Percentiles rank a stretch among this genome's conserved stretches.
Evolutionary conservation across 441 rosid species (phyloP).

Genomic region (Lepidium campestre): DNA sequence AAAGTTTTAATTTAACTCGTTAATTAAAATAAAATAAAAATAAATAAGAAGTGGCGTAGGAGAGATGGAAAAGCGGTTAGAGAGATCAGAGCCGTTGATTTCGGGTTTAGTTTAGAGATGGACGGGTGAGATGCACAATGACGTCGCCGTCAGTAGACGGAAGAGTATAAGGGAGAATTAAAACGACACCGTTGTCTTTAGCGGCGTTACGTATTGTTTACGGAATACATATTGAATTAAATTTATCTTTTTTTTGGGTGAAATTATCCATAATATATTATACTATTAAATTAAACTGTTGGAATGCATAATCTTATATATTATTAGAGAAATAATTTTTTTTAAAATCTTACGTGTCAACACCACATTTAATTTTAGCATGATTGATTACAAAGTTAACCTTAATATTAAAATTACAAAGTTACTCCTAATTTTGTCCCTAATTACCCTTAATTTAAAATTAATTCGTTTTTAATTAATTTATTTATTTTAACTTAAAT

Average conservation of each 20-base stretch:
- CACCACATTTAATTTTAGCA: too few relatives aligned
- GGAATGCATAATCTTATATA: too few relatives aligned
- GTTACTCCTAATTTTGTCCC: too few relatives aligned
- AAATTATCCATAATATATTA: not conserved
- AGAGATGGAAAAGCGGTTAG: constrained; percentile 9
- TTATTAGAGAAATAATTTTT: too few relatives aligned
- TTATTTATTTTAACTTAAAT: too few relatives aligned
- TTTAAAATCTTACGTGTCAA: too few relatives aligned
- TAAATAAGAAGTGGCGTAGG: constrained; percentile 11
- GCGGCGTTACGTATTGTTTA: constrained; percentile 17
- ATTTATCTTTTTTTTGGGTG: not conserved
- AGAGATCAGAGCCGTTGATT: constrained; percentile 20
- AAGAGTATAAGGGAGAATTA: not conserved
- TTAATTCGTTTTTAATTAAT: too few relatives aligned
- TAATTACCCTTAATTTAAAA: too few relatives aligned
- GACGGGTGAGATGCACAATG: constrained; percentile 3
- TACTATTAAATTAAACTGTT: too few relatives aligned
- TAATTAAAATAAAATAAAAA: too few relatives aligned
- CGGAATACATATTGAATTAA: constrained; percentile 5
- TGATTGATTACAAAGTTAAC: too few relatives aligned
- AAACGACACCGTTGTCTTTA: constrained; percentile 28
- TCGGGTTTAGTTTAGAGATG: constrained; percentile 17
- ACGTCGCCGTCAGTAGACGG: constrained; percentile 8
- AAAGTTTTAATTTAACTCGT: not conserved
- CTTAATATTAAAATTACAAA: too few relatives aligned